These are phyloP conservation scores for Orbilia ellipsospora DNA, from an alignment of 2,329 filamentous ascomycete species.

Conservation along the genomic window DNA sequence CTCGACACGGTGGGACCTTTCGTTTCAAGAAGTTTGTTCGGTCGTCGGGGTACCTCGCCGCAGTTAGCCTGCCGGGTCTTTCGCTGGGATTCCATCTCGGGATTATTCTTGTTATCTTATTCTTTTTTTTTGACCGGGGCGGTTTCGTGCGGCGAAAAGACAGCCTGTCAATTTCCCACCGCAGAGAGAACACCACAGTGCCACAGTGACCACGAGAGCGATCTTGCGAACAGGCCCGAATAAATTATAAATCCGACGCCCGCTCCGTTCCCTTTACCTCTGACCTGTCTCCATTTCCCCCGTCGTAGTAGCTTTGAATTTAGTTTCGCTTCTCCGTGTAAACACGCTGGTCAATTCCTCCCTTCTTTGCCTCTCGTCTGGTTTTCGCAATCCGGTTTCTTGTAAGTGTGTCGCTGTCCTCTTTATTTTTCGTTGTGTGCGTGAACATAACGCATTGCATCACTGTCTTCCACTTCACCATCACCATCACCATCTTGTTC, in stretches of 20 bases:
- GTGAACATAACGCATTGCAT: constrained; percentile 32
- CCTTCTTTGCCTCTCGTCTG: constrained; percentile 7
- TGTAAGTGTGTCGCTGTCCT: constrained; percentile 4
- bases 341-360: constrained; percentile 43
- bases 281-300: constrained; percentile 18
- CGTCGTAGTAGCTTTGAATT: constrained; percentile 1
- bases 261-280: constrained; percentile 7
- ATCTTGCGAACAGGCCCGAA: background rate
- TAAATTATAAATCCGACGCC: constrained; percentile 39
- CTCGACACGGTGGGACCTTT: constrained; percentile 23
- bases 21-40: constrained; percentile 18
- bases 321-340: constrained; percentile 8
- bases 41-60: no score
- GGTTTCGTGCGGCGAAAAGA: constrained; percentile 1
- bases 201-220: constrained; percentile 38
- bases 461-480: constrained; percentile 6
- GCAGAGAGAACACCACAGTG: constrained; percentile 49
- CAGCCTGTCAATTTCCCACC: constrained; percentile 30
- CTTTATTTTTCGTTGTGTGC: constrained; percentile 1
- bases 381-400: constrained; percentile 38
- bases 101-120: background rate
- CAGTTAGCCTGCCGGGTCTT: background rate
- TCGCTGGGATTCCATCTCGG: constrained; percentile 3
- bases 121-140: no score
- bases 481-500: background rate